A percentile compares a stretch with the other conserved stretches of the same genome.
phyloP scores from a whole-genome alignment of 228 moss, liverwort and hornwort genomes.

The Sphagnum fallax region DNA sequence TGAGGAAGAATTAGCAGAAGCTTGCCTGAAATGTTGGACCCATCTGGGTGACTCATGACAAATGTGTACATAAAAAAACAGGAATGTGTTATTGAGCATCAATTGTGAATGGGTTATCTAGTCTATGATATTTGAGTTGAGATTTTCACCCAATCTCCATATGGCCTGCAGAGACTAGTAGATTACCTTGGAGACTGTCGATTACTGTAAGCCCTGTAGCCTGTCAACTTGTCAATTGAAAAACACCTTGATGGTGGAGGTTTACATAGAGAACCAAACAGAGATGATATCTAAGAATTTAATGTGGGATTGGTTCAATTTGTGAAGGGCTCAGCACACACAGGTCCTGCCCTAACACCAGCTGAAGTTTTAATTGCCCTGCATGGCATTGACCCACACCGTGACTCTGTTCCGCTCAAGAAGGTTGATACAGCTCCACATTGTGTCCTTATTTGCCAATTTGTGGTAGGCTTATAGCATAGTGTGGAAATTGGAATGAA shows the following conservation, averaged over 20 bases:
- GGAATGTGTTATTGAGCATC: neutral
- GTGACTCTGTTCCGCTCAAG: conserved; percentile 82
- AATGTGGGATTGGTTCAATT: conserved; percentile 1
- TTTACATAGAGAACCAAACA: neutral
- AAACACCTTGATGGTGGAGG: too few species aligned
- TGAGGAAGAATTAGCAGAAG: too few species aligned
- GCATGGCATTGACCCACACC: conserved; percentile 92
- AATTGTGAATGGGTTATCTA: too few species aligned
- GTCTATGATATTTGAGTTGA: too few species aligned
- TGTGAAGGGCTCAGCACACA: conserved; percentile 88
- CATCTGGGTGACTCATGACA: too few species aligned
- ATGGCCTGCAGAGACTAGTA: too few species aligned
- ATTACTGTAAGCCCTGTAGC: too few species aligned
- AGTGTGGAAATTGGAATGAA: neutral
- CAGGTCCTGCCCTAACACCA: conserved; percentile 93
- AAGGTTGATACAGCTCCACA: conserved; percentile 34
- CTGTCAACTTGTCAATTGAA: too few species aligned
- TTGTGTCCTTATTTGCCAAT: neutral
- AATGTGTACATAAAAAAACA: neutral
- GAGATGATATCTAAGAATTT: neutral
- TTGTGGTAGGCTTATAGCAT: too few species aligned
- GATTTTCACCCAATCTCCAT: too few species aligned
- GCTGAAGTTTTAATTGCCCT: conserved; percentile 94
- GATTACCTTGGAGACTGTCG: too few species aligned
- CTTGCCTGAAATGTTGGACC: too few species aligned